Conservation (phyloP, 2,329 filamentous ascomycete species). For the Calonectria pseudoreteaudii region DNA sequence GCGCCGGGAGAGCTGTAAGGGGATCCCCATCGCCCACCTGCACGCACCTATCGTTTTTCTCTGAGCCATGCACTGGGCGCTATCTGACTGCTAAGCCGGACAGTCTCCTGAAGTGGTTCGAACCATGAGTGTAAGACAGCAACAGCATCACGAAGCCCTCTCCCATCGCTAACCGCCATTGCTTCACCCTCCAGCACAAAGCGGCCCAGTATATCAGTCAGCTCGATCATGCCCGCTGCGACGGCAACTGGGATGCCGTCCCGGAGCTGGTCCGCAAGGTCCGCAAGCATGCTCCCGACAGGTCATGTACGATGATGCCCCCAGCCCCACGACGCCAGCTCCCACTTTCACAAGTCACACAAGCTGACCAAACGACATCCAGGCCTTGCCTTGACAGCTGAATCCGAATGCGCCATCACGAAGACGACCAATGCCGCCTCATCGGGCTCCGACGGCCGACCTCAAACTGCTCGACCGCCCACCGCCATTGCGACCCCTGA, state of each 20-base stretch:
- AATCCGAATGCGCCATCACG: slow-evolving; percentile 75
- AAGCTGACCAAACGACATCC: slow-evolving; percentile 27
- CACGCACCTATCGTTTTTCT: background rate
- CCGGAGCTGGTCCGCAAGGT: slow-evolving; percentile 93
- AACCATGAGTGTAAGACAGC: slow-evolving; percentile 52
- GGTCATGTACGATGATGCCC: slow-evolving; percentile 74
- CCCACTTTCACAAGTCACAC: background rate
- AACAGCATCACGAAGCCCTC: slow-evolving; percentile 23
- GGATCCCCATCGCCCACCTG: background rate
- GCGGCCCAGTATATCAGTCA: slow-evolving; percentile 83
- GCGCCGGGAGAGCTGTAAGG: background rate
- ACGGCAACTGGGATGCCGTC: slow-evolving; percentile 87
- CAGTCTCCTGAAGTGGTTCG: slow-evolving; percentile 46
- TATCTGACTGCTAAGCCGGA: slow-evolving; percentile 37
- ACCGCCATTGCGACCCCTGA: slow-evolving; percentile 56
- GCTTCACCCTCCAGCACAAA: slow-evolving; percentile 67
- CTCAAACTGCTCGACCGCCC: slow-evolving; percentile 51
- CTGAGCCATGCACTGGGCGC: slow-evolving; percentile 40
- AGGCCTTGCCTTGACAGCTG: slow-evolving; percentile 79
- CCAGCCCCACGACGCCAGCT: slow-evolving; percentile 14
- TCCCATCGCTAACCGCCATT: slow-evolving; percentile 34
- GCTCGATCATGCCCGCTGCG: slow-evolving; percentile 88
- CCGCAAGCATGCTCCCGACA: slow-evolving; percentile 89
- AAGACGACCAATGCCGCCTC: slow-evolving; percentile 58
- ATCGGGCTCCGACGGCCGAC: slow-evolving; percentile 28